Evolutionary conservation across 176 grass and related monocot species (phyloP), one percentile per base, ranked within the genome.

Genomic region (Thinopyrum elongatum): DNA sequence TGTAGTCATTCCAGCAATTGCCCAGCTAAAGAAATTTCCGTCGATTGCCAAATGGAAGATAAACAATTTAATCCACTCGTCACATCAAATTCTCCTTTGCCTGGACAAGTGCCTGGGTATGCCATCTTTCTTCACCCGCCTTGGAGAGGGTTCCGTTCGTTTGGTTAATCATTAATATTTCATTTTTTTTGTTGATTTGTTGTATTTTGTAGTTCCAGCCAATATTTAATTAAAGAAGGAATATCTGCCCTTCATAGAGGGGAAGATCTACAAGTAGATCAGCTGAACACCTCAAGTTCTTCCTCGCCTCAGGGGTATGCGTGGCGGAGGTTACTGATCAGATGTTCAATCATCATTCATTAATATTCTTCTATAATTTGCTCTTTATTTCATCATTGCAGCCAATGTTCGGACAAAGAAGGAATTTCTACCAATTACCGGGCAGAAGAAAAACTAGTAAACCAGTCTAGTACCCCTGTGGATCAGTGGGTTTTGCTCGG

Each of bases 401-500:
- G 78, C 17, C 88, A 86, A 70, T 46, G 28, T 21, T 85, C 2
- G 17, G 7, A 69, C 39, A 86, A 38, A 49, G 19, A 80, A 80
- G 70, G 22, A 70, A 28, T 47, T 69, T 85, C 13, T 51, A 27
- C 61, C 0, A 4, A 46, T 58, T 55, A 41, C 33, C n/a, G n/a
- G 26, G 17, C 17, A 30, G 30, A 86, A 72, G 53, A 78, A 23
- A 64, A 21, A 61, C 26, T 49, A 42, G 5, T 0, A 11, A 55
- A 86, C 61, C 53, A 55, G 28, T 23, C 34, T 39, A 59, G 47
- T 6, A 39, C 12, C 53, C 41, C 55, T 64, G 30, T 58, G 35
- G 15, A 86, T 72, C 79, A 65, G 19, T 79, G 42, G 57, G 80
- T 90, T 73, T 78, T 90, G 57, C 80, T 86, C 53, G 84, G 84